A percentile compares a stretch with the other conserved stretches of the same genome.
Conservation (phyloP, 169 alveolate genomes). For the Blepharisma undulans region DNA sequence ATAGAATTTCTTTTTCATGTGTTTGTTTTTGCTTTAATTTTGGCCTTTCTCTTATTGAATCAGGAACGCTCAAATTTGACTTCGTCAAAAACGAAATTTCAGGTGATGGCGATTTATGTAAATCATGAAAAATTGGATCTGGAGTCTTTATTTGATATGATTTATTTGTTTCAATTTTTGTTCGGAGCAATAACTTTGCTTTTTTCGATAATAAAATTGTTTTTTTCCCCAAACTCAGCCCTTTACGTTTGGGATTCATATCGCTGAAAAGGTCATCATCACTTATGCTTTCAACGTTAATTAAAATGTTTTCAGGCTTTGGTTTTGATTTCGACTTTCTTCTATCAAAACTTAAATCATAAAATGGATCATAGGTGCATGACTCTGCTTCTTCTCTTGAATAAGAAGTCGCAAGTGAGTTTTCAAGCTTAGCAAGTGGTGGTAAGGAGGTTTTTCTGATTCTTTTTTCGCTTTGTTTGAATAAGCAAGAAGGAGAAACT, state of each 20-base stretch:
- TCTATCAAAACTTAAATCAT: background rate
- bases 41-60: background rate
- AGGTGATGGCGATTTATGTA: background rate
- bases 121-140: background rate
- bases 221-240: background rate
- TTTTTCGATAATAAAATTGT: background rate
- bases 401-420: background rate
- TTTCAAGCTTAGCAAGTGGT: background rate
- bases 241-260: background rate
- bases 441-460: background rate
- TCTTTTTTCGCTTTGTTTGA: background rate
- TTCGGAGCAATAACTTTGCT: background rate
- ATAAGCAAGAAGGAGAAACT: background rate
- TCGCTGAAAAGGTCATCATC: background rate
- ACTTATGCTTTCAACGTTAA: background rate
- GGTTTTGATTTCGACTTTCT: background rate
- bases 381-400: background rate
- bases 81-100: background rate
- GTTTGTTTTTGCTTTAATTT: background rate
- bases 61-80: background rate
- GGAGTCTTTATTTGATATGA: background rate
- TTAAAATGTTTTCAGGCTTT: background rate
- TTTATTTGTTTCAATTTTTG: background rate
- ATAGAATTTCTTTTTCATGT: background rate
- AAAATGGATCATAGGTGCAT: background rate